Percentiles rank a stretch among this genome's conserved stretches.
Evolutionary conservation across 2,329 filamentous ascomycete genomes (phyloP).

Genomic region (Pseudogymnoascus verrucosus): DNA sequence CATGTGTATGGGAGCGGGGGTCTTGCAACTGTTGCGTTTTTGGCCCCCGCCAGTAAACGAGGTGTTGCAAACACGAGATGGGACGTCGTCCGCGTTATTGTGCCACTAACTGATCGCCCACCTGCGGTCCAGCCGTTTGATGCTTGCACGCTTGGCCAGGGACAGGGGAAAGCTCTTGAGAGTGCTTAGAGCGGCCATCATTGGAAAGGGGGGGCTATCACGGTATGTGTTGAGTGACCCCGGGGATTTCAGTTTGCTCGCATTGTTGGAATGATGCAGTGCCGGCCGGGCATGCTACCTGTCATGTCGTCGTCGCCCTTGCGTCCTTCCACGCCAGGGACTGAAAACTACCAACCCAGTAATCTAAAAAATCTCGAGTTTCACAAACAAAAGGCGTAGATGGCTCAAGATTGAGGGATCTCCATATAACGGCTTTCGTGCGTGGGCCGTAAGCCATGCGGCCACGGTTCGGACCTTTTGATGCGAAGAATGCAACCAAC

Average conservation of each 20-base stretch:
- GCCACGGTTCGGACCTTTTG: constrained; percentile 4
- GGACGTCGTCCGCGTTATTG: background rate
- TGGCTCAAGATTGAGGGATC: background rate
- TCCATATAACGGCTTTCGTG: background rate
- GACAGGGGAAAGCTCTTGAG: background rate
- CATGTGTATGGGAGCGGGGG: background rate
- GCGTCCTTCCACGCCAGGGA: background rate
- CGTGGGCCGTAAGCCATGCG: background rate
- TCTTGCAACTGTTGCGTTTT: background rate
- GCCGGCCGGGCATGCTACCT: background rate
- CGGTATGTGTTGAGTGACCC: background rate
- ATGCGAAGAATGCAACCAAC: constrained; percentile 1
- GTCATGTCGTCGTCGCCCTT: background rate
- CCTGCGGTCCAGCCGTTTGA: constrained; percentile 3
- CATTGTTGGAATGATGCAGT: background rate
- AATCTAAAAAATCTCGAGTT: background rate
- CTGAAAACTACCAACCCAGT: background rate
- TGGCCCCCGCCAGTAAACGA: background rate
- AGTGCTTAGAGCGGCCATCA: background rate
- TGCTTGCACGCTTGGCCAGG: background rate
- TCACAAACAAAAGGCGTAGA: constrained; percentile 1
- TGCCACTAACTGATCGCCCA: background rate
- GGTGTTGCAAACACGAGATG: background rate
- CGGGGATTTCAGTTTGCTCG: constrained; percentile 3
- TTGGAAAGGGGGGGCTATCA: background rate